Conservation (phyloP, 129 eudicot genomes). For the Arctium minus region DNA sequence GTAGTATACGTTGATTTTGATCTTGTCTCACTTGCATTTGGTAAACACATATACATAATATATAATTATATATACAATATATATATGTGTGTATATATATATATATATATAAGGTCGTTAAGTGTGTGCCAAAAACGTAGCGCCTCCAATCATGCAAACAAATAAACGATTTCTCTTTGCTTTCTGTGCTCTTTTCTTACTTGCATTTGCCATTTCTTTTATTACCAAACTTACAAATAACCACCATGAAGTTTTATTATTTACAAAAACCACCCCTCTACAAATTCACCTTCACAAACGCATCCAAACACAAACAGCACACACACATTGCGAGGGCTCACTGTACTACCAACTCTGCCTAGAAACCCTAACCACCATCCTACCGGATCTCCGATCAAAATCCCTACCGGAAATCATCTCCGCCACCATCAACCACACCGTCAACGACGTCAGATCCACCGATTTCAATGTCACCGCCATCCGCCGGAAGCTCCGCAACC, state of each 20-base stretch:
- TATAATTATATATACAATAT: background rate
- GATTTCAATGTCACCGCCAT: conserved; percentile 51
- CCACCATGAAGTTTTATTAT: conserved; percentile 22
- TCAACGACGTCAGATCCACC: conserved; percentile 44
- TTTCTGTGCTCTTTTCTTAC: conserved; percentile 28
- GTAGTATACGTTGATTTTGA: background rate
- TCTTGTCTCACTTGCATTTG: background rate
- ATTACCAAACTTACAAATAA: conserved; percentile 4
- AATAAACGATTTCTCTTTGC: conserved; percentile 22
- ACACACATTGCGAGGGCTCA: conserved; percentile 59
- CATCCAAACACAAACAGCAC: conserved; percentile 51
- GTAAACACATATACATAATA: background rate
- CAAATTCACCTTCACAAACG: conserved; percentile 38
- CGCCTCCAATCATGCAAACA: conserved; percentile 25
- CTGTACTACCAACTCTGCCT: conserved; percentile 66
- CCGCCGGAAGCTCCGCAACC: conserved; percentile 38
- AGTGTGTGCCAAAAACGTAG: conserved; percentile 3
- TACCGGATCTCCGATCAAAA: conserved; percentile 55
- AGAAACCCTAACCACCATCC: conserved; percentile 55
- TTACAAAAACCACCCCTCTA: conserved; percentile 21
- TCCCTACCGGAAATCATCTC: conserved; percentile 66
- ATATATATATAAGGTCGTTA: conserved; percentile 8
- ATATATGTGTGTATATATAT: background rate
- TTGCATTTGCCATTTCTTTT: conserved; percentile 29
- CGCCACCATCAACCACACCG: conserved; percentile 51